Evolutionary conservation across 805 yeast genomes (phyloP), one percentile per base, ranked within the genome.

Genomic region (Metschnikowia santaceciliae): DNA sequence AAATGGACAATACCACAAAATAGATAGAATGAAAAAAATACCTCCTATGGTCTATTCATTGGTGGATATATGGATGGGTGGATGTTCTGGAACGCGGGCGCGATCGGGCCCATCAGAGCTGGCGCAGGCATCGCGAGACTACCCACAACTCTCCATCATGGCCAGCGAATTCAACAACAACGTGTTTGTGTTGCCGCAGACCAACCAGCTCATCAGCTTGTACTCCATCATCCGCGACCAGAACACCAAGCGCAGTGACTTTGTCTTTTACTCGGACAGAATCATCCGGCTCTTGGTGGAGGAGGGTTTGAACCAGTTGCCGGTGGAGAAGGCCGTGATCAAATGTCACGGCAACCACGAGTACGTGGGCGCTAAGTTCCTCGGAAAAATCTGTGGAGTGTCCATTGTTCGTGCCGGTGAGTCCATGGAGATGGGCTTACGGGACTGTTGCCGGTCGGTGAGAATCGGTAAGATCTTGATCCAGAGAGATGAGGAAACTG

Each of bases 401-500:
- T 90, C 97, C 15, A 94, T 94, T 65, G 95, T 94, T 62, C 81
- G 99, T 67, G 99, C 99, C 4, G 99, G 99, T 58, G 99, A 94
- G 70, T 86, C 96, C 41, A 94, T 94, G 99, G 99, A 94, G 71
- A 96, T 90, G 77, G 99, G 98, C 33, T 76, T 94, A 57, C 83
- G 99, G 68, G 98, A 92, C 68, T 92, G 99, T 71, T 90, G 98
- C 68, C 81, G 99, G 58, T 86, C 96, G 10, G 99, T 94, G 36
- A 80, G 98, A 65, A 88, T 94, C 54, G 99, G 99, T 48, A 94
- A 94, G 76, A 92, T 94, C 60, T 77, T 94, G 65, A 94, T 94
- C 61, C 99, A 94, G 75, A 82, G 99, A 71, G 97, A 94, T 65
- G 99, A 94, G 72, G 99, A 94, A 71, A 94, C 98, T 23, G 96